Conservation (phyloP, 2,329 filamentous ascomycete species). For the Colletotrichum horii region DNA sequence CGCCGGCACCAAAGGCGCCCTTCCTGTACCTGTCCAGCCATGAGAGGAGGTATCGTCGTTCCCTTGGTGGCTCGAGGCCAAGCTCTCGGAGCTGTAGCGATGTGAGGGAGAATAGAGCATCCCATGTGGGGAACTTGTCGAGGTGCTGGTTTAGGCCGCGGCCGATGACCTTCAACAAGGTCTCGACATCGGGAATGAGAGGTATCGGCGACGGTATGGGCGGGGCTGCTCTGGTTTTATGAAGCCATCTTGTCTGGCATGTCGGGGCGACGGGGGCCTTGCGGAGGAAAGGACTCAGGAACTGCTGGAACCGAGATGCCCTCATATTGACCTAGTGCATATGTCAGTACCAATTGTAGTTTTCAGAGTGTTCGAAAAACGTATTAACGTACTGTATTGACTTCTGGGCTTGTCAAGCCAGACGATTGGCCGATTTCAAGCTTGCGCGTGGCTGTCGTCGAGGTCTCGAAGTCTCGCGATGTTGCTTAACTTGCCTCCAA, state of each 20-base stretch:
- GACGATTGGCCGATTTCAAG: not conserved
- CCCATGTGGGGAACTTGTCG: constrained; percentile 89
- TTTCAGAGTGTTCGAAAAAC: too few relatives aligned
- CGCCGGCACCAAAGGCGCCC: constrained; percentile 80
- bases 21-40: constrained; percentile 87
- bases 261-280: constrained; percentile 29
- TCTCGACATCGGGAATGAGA: constrained; percentile 82
- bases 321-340: constrained; percentile 17
- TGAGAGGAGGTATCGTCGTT: constrained; percentile 81
- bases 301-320: constrained; percentile 15
- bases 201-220: constrained; percentile 74
- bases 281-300: constrained; percentile 18
- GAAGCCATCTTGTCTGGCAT: constrained; percentile 47
- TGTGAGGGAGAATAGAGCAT: constrained; percentile 82
- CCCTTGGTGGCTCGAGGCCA: constrained; percentile 85
- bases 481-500: constrained; percentile 9
- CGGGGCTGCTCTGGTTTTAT: constrained; percentile 43
- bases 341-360: not conserved
- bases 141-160: constrained; percentile 83
- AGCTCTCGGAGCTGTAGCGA: constrained; percentile 80
- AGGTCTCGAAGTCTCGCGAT: not conserved
- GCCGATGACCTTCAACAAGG: constrained; percentile 91
- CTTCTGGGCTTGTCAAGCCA: not conserved
- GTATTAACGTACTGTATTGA: not conserved
- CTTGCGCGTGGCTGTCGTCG: constrained; percentile 6